Evolutionary conservation across 1,284 basidiomycete genomes (phyloP), one percentile per base, ranked within the genome.

Genomic region (Wolfiporia cocos): DNA sequence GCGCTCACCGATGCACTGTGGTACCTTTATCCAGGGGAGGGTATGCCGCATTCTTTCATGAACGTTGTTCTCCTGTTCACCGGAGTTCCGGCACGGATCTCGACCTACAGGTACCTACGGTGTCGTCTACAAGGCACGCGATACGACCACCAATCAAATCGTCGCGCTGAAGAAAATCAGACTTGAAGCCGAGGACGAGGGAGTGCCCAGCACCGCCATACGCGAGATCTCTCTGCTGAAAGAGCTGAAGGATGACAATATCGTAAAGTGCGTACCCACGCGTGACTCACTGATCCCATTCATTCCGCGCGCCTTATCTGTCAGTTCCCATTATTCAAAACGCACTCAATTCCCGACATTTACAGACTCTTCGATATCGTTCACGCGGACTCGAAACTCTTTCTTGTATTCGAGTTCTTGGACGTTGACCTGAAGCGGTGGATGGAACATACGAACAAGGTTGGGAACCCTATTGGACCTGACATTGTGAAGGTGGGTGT

Each of bases 121-220:
- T 50, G 95, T 98, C 42, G 95, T 99, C 15, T 98, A 98, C 77
- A 93, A 93, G 65, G 91, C 84, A 49, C 80, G 81, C 60, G 81
- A 92, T 64, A 66, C 81, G 61, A 72, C 68, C 53, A 81, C 80
- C 40, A 80, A 89, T 67, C 61, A 81, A 64, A 79, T 91, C 55
- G 94, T 93, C 39, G 93, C 93, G 37, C 72, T 94, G 58, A 99
- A 99, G 78, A 98, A 99, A 76, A 99, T 99, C 58, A 79, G 95
- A 44, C 81, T 99, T 28, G 96, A 99, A 64, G 92, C 93, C 15
- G 95, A 99, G 67, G 96, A 96, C 54, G 92, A 99, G 61, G 95
- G 95, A 18, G 95, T 98, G 15, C 95, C 95, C 4, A 92, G 87
- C 54, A 99, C 96, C 12, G 95, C 95, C 44, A 96, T 99, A 61